Base-by-base conservation (phyloP, 441 rosid genomes). In the Dalechampia spathulata region DNA sequence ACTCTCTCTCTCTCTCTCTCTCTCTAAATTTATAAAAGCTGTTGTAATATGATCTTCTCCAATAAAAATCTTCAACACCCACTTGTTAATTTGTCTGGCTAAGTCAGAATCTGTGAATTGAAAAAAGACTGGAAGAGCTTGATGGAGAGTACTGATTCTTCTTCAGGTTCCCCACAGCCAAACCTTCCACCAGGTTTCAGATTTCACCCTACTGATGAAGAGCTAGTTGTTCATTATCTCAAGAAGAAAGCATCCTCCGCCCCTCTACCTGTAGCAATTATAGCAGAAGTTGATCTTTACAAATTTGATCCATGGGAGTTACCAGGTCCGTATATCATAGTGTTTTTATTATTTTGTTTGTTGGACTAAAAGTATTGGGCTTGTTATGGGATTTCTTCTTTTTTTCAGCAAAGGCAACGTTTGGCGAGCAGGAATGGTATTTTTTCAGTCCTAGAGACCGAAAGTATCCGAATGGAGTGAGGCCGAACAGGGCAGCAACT, bases 401-500 rank as follows among this genome's bases (percentile, higher is more conserved):
- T 38, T 59, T 60, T 30, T 65, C 62, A 91, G 98, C 89, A 19
- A 88, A 88, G 71, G 96, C 98, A 6, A 73, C 83, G 49, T 88
- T 86, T 58, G 98, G 98, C 7, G 96, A 88, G 72, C 87, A 84
- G 25, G 98, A 86, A 40, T 92, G 96, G 98, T 92, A 92, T 62
- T 88, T 92, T 64, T 91, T 91, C 44, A 91, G 87, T 66, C 95
- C 98, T 4, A 76, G 98, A 46, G 95, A 91, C 47, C 49, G 98
- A 71, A 91, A 91, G 70, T 91, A 91, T 61, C 98, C 98, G 0
- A 91, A 91, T 49, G 98, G 96, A 9, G 91, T 79, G 14, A 72
- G 98, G 72, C 96, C 98, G 0, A 91, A 91, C 61, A 79, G 98
- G 52, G 95, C 98, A 23, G 98, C 98, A 32, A 86, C 96, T 40